Evolutionary conservation across 1,284 basidiomycete species (phyloP), one percentile per base, ranked within the genome.

Genomic region (Cutaneotrichosporon curvatum): DNA sequence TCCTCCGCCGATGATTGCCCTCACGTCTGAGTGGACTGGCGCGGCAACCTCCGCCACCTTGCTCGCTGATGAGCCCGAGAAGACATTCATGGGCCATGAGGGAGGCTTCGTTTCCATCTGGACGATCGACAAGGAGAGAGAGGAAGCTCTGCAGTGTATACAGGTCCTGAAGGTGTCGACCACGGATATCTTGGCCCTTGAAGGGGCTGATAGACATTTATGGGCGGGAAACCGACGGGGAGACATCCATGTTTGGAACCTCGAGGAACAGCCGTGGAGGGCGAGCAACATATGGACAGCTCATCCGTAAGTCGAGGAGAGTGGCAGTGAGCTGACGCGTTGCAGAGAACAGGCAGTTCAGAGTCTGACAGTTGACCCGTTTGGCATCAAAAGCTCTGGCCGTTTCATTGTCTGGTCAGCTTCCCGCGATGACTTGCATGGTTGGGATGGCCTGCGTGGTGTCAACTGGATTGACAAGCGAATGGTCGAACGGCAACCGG

Each of bases 391-490:
- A 8, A 22, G 74, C 63, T 57, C 67, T 22, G 70, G 70, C 9
- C 62, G 80, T 52, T 70, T 95, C 40, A 78, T 79, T 44, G 85
- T 95, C 4, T 80, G 83, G 52, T 88, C 84, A 43, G 74, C 85
- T 36, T 86, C 87, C 0, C 72, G 85, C 47, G 90, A 96, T 60
- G 81, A 85, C 54, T 63, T 95, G 22, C 76, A 78, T 55, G 79
- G 90, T 41, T 96, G 91, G 94, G 94, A 98, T 67, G 94, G 91
- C 0, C 69, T 95, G 38, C 72, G 96, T 25, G 82, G 82, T 1
- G 75, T 77, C 11, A 85, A 92, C 62, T 92, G 88, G 86, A 81
- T 92, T 42, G 88, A 89, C 45, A 75, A 78, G 37, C 84, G 87
- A 57, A 73, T 96, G 16, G 67, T 80, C 53, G 83, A 83, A 61